Evolutionary conservation across 768 basidiomycete genomes (phyloP).

Genomic region (Russula dissimulans): DNA sequence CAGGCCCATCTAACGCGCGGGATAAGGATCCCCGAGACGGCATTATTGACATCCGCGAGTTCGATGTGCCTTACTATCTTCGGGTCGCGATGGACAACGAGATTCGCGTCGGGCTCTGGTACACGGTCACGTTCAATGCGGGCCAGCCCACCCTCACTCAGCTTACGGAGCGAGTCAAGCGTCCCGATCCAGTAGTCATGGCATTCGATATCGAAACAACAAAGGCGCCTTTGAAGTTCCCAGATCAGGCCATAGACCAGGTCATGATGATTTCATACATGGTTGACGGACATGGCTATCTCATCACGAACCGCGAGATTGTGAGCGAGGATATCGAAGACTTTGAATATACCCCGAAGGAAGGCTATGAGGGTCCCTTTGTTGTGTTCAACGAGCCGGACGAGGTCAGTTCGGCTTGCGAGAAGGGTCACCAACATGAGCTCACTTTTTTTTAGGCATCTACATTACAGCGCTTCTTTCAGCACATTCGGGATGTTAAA

Average conservation of each 20-base stretch:
- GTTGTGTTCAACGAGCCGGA: slow-evolving; percentile 90
- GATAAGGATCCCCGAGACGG: slow-evolving; percentile 84
- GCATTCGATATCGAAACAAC: slow-evolving; percentile 99
- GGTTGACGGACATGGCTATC: slow-evolving; percentile 94
- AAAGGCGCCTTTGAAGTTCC: slow-evolving; percentile 99
- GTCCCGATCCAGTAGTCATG: slow-evolving; percentile 98
- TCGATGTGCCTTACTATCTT: slow-evolving; percentile 94
- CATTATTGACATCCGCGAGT: slow-evolving; percentile 92
- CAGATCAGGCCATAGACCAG: slow-evolving; percentile 90
- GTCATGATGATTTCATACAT: slow-evolving; percentile 99
- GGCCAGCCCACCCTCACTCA: slow-evolving; percentile 68
- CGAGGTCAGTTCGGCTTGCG: slow-evolving; percentile 47
- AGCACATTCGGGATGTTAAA: slow-evolving; percentile 85
- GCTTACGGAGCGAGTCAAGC: slow-evolving; percentile 82
- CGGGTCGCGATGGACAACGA: slow-evolving; percentile 99
- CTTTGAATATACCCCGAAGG: slow-evolving; percentile 98
- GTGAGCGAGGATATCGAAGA: slow-evolving; percentile 96
- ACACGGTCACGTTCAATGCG: slow-evolving; percentile 71
- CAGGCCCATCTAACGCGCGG: slow-evolving; percentile 31
- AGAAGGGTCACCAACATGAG: not conserved
- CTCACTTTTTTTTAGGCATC: slow-evolving; percentile 46
- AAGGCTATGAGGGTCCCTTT: slow-evolving; percentile 96
- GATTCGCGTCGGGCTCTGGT: slow-evolving; percentile 97
- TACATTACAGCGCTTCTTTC: slow-evolving; percentile 80
- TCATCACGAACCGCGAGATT: slow-evolving; percentile 96